phyloP scores from a whole-genome alignment of 225 moss, liverwort and hornwort species.

The Sphagnum tenellum region DNA sequence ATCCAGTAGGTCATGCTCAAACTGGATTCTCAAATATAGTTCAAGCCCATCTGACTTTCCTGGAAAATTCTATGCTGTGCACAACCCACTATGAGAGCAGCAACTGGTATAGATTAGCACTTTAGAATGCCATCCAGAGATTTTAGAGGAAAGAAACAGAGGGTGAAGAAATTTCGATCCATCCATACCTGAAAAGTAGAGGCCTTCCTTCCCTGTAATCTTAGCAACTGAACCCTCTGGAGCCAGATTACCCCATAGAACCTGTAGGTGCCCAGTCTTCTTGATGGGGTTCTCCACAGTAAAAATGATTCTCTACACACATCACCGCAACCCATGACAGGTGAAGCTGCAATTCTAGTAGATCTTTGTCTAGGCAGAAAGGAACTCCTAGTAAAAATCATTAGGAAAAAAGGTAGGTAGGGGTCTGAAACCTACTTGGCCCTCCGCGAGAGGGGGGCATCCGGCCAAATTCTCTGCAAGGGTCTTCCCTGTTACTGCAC shows the following conservation, averaged over 20 bases:
- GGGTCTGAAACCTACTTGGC: slow-evolving; percentile 30
- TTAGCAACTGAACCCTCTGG: slow-evolving; percentile 90
- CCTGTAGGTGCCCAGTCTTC: slow-evolving; percentile 80
- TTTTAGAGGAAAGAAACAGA: neutral
- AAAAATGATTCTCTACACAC: slow-evolving; percentile 32
- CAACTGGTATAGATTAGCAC: no score
- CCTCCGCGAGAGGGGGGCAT: slow-evolving; percentile 55
- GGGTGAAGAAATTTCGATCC: neutral
- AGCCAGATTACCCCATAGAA: slow-evolving; percentile 82
- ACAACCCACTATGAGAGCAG: no score
- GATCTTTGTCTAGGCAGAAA: no score
- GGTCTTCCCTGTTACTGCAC: slow-evolving; percentile 71
- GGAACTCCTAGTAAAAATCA: no score
- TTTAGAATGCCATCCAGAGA: neutral
- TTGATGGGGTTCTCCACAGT: slow-evolving; percentile 68
- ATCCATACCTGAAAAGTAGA: slow-evolving; percentile 61
- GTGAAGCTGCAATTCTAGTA: no score
- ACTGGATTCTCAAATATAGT: no score
- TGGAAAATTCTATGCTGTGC: no score
- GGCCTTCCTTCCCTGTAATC: slow-evolving; percentile 93
- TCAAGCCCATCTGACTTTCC: no score
- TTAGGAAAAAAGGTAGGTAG: no score
- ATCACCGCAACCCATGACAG: neutral
- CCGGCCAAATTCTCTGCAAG: slow-evolving; percentile 66
- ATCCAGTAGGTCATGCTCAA: no score